A percentile compares a stretch with the other conserved stretches of the same genome.
Evolutionary conservation across 305 asterid species (phyloP).

Genomic region (Fraxinus albicans): DNA sequence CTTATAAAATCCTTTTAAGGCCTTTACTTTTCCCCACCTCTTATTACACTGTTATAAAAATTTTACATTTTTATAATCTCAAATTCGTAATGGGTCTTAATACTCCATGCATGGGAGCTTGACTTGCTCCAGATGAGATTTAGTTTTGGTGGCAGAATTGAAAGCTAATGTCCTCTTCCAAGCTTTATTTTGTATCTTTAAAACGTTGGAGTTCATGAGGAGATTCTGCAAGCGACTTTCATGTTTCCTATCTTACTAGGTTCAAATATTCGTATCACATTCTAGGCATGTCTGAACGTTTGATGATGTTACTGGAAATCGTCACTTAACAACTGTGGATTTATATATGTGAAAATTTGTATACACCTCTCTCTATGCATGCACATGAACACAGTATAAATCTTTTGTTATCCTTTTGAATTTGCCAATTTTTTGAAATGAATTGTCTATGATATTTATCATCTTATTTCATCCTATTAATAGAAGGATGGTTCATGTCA

Average conservation of each 20-base stretch:
- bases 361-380: not conserved
- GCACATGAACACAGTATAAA: not conserved
- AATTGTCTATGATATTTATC: not conserved
- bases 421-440: not conserved
- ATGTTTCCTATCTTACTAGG: not conserved
- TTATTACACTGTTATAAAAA: not conserved
- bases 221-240: not conserved
- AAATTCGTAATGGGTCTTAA: not conserved
- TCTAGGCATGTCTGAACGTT: not conserved
- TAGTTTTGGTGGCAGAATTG: not conserved
- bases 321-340: not conserved
- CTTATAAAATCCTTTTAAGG: not conserved
- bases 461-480: conserved; percentile 15
- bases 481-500: conserved; percentile 84
- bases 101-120: not conserved
- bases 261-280: not conserved
- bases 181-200: not conserved
- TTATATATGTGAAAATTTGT: not conserved
- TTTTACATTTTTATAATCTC: not conserved
- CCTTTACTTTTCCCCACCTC: not conserved
- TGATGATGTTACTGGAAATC: not conserved
- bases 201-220: not conserved
- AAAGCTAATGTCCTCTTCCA: not conserved
- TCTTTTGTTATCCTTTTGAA: not conserved
- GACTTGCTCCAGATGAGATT: not conserved